These are phyloP conservation scores for Rhododendron williamsianum DNA, from an alignment of 148 eudicot genomes.

Conservation along the genomic window DNA sequence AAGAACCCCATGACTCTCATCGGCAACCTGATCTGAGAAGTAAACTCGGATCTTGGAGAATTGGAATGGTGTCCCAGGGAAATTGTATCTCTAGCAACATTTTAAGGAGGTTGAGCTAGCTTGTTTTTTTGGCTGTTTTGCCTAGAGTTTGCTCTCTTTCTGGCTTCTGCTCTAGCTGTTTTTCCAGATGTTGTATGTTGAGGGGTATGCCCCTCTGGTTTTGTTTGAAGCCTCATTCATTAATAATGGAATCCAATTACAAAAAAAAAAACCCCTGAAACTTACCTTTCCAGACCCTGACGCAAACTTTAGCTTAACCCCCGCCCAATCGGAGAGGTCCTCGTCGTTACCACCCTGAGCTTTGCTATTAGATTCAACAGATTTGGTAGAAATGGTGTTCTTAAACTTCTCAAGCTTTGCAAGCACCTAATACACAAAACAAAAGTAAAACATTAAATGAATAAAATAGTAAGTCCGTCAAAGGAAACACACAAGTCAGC, in stretches of 20 bases:
- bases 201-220: background rate
- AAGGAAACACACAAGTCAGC: background rate
- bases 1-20: background rate
- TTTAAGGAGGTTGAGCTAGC: background rate
- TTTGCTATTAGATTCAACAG: conserved; percentile 31
- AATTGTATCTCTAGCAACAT: background rate
- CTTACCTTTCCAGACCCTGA: conserved; percentile 65
- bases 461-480: background rate
- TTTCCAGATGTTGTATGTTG: background rate
- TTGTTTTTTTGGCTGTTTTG: background rate
- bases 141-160: background rate
- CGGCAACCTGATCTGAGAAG: background rate
- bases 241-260: background rate
- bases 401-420: conserved; percentile 73
- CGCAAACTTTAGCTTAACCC: conserved; percentile 49
- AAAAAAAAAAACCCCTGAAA: background rate
- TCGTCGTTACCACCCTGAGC: conserved; percentile 35
- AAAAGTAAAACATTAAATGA: background rate
- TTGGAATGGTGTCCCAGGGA: background rate
- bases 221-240: background rate
- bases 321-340: conserved; percentile 63
- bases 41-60: background rate
- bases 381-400: conserved; percentile 32
- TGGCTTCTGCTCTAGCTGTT: background rate
- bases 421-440: conserved; percentile 43